Evolutionary conservation across 106 monocot species (phyloP), one percentile per base, ranked within the genome.

Genomic region (Hemerocallis citrina): DNA sequence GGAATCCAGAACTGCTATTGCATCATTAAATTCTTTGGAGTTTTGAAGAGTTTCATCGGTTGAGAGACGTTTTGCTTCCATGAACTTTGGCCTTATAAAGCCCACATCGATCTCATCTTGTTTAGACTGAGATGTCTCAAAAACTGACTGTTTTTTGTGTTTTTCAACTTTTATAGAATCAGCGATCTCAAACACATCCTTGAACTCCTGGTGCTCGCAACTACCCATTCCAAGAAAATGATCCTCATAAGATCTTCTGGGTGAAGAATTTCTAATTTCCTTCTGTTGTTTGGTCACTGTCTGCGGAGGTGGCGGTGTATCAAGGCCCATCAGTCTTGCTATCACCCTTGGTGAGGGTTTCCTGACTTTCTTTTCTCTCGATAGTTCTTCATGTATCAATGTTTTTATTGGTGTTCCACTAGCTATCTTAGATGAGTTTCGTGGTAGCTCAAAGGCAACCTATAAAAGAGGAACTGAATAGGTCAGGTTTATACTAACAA

Each of bases 301-400:
- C 27, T 61, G 50, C 22, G 55, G 59, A 51, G 60, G 62, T 17
- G 75, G 80, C 7, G 68, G 58, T 20, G 56, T 55, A 70, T 89
- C 85, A 40, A 89, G 74, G 27, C 89, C 89, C 89, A 89, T 89
- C 61, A 89, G 67, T 57, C 52, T 89, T 49, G 92, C 92, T 75
- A 92, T 80, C 37, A 92, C 77, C 69, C 79, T 83, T 14, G 79
- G 74, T 39, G 82, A 77, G 0, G 72, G 22, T 0, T 34, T 40
- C 34, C 73, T 70, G 6, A 31, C 61, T 72, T 76, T 79, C 16
- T 25, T 31, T 34, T 76, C 68, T 58, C 42, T 74, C 15, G 66
- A 40, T 45, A 57, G 52, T 59, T 74, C 68, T 44, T 77, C 66
- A 54, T 59, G 67, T 32, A 43, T 57, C 34, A 28, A 16, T 40